phyloP scores from a whole-genome alignment of 2,329 filamentous ascomycete genomes.

The Grosmannia huntii region DNA sequence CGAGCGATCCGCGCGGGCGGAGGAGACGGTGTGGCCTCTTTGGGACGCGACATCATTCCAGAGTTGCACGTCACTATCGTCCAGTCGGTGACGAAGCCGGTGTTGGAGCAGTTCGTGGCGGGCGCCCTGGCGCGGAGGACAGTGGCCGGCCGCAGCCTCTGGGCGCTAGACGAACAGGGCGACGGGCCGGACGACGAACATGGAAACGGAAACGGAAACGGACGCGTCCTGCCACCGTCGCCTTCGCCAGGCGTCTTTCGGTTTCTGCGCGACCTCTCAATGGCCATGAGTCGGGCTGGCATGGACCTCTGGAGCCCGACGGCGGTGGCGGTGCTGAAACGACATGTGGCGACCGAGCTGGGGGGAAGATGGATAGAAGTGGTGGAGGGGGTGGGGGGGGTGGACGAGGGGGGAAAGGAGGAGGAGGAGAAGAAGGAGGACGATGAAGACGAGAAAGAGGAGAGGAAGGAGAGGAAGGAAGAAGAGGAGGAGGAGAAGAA shows the following conservation, averaged over 20 bases:
- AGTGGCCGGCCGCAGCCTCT: slow-evolving; percentile 54
- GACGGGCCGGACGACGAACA: slow-evolving; percentile 26
- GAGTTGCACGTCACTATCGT: slow-evolving; percentile 52
- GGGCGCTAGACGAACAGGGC: slow-evolving; percentile 58
- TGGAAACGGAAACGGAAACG: slow-evolving; percentile 65
- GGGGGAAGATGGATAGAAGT: slow-evolving; percentile 32
- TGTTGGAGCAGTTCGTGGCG: slow-evolving; percentile 35
- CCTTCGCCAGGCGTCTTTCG: slow-evolving; percentile 64
- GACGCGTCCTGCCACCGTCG: slow-evolving; percentile 61
- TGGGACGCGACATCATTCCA: slow-evolving; percentile 45
- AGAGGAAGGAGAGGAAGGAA: slow-evolving; percentile 2
- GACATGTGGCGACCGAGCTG: slow-evolving; percentile 37
- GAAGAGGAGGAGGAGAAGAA: slow-evolving; percentile 13
- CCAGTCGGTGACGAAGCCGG: slow-evolving; percentile 32
- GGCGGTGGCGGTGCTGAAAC: slow-evolving; percentile 52
- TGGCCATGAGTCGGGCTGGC: slow-evolving; percentile 56
- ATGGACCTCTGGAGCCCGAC: slow-evolving; percentile 69
- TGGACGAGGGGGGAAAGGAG: slow-evolving; percentile 12
- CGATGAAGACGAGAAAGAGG: slow-evolving; percentile 12
- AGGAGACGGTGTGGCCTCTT: slow-evolving; percentile 13
- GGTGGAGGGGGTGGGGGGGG: slow-evolving; percentile 5
- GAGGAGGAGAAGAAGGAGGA: slow-evolving; percentile 31
- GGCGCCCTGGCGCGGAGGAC: slow-evolving; percentile 28
- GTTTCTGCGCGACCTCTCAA: slow-evolving; percentile 52
- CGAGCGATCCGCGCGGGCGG: slow-evolving; percentile 49